A percentile compares a stretch with the other conserved stretches of the same genome.
Evolutionary conservation across 1,284 basidiomycete species (phyloP).

Genomic region (Ganoderma boninense): DNA sequence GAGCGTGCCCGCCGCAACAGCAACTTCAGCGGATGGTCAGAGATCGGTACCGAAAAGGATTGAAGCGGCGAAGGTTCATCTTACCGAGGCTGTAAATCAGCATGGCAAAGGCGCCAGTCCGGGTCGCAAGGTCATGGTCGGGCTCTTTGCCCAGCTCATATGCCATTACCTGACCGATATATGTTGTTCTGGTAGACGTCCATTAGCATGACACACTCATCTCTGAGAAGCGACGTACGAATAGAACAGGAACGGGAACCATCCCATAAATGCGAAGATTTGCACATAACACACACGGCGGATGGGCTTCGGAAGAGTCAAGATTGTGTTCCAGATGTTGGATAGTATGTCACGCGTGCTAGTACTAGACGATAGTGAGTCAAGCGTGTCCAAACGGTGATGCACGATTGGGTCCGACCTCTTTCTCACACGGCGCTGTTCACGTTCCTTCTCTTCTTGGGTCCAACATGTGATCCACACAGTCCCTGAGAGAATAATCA

Average conservation of each 20-base stretch:
- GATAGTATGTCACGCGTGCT: conserved; percentile 70
- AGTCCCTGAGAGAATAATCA: conserved; percentile 80
- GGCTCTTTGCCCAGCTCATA: conserved; percentile 77
- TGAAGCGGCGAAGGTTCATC: conserved; percentile 30
- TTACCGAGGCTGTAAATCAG: conserved; percentile 88
- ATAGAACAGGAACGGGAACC: conserved; percentile 97
- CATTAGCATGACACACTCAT: conserved; percentile 9
- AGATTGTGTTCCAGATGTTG: conserved; percentile 80
- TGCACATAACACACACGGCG: conserved; percentile 92
- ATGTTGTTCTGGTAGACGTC: conserved; percentile 72
- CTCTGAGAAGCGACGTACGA: conserved; percentile 57
- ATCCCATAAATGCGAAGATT: conserved; percentile 92
- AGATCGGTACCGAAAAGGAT: conserved; percentile 13
- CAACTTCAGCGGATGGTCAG: conserved; percentile 59
- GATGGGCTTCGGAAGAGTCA: conserved; percentile 83
- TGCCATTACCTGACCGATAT: conserved; percentile 92
- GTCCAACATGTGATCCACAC: conserved; percentile 89
- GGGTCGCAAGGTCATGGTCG: conserved; percentile 82
- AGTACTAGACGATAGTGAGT: conserved; percentile 45
- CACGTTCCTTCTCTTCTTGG: conserved; percentile 79
- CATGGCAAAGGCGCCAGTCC: conserved; percentile 90
- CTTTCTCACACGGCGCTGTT: conserved; percentile 51
- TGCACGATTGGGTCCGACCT: conserved; percentile 42
- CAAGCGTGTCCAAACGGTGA: too few relatives aligned
- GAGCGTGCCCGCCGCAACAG: conserved; percentile 83